Evolutionary conservation across 2,329 filamentous ascomycete genomes (phyloP), one percentile per base, ranked within the genome.

Genomic region (Fusarium duplospermum): DNA sequence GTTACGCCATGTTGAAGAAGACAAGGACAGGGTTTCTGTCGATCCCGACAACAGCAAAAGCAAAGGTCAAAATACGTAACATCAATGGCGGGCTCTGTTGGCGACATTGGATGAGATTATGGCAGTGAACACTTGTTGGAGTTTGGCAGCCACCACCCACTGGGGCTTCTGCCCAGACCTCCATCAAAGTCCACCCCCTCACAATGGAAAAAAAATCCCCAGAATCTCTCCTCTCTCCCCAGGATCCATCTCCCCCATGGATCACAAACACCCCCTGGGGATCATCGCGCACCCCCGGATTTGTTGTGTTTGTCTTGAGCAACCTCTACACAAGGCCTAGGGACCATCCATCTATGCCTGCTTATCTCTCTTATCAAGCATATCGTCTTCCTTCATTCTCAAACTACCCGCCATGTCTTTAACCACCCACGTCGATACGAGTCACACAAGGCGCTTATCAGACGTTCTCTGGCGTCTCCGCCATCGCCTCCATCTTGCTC

Each of bases 361-460:
- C 47, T 52, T 52, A 74, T 74, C 72, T 70, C 54, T 58, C 64
- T 73, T 67, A 73, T 75, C 69, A 67, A 22, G 16, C 47, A 52
- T 11, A 13, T 36, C 65, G 45, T 14, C 66, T 64, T 74, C 71
- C 65, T 62, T 69, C 54, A 33, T 50, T 45, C 36, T 58, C 24
- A 20, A 62, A 54, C 31, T 62, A 24, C 45, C 36, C 40, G 42
- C 45, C 62, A 61, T 74, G 72, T 72, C 65, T 72, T 67, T 47
- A 38, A 56, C 31, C 50, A 54, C 36, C 35, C 29, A 18, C 70
- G 59, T 74, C 47, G 47, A 40, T 52, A 52, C 47, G 62, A 62
- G 42, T 67, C 68, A 62, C 59, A 67, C 68, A 70, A 45, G 68
- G 50, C 63, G 65, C 69, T 71, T 74, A 75, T 74, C 72, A 71